Evolutionary conservation across 169 alveolate species (phyloP).

Genomic region (Eimeria acervulina): DNA sequence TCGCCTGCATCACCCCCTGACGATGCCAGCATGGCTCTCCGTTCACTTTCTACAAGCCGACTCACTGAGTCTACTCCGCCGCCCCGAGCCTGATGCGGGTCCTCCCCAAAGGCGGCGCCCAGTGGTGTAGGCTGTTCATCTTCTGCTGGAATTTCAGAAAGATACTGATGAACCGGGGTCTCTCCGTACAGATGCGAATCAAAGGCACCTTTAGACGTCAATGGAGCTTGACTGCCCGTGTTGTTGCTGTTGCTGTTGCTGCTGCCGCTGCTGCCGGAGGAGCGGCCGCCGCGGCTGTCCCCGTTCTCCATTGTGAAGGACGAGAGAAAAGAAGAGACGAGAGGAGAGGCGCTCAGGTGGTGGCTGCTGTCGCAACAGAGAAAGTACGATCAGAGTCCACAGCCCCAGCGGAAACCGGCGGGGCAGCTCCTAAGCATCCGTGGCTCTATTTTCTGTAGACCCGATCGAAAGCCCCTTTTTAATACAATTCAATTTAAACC

Average conservation of each 20-base stretch:
- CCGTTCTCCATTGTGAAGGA: constrained; percentile 62
- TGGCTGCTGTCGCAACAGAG: neutral
- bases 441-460: neutral
- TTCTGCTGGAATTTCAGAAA: constrained; percentile 81
- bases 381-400: neutral
- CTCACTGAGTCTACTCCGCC: constrained; percentile 68
- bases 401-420: constrained; percentile 6
- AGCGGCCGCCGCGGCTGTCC: constrained; percentile 56
- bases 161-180: constrained; percentile 80
- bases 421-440: neutral
- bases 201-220: constrained; percentile 69
- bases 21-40: constrained; percentile 17
- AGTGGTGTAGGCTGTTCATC: constrained; percentile 68
- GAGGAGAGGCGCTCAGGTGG: neutral
- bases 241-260: constrained; percentile 46
- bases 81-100: constrained; percentile 8
- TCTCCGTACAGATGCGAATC: constrained; percentile 83
- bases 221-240: constrained; percentile 58
- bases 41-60: constrained; percentile 22
- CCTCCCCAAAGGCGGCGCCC: constrained; percentile 51
- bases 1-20: constrained; percentile 3
- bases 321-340: neutral
- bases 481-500: neutral
- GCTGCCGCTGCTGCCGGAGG: constrained; percentile 51
- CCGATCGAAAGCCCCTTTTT: neutral